These are phyloP conservation scores for Pseudozyma tsukubaensis DNA, from an alignment of 1,284 basidiomycete species.

Conservation along the genomic window DNA sequence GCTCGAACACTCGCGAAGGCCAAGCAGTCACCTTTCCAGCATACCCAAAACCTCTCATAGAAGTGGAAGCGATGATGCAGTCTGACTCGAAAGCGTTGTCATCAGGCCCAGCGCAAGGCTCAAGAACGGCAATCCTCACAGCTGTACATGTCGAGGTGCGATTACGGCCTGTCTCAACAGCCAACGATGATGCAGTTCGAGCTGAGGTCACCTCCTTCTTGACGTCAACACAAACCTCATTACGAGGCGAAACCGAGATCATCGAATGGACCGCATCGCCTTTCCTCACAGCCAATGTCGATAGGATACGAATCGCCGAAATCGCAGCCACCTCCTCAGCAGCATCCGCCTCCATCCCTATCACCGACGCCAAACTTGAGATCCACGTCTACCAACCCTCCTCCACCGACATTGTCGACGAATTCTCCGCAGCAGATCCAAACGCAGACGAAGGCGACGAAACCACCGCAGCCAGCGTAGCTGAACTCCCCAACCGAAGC, in stretches of 20 bases:
- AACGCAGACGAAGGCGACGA: constrained; percentile 73
- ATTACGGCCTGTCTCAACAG: constrained; percentile 25
- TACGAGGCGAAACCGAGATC: constrained; percentile 76
- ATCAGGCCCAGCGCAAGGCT: constrained; percentile 3
- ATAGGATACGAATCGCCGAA: constrained; percentile 81
- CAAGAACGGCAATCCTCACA: constrained; percentile 2
- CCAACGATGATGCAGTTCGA: constrained; percentile 17
- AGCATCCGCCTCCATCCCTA: constrained; percentile 32
- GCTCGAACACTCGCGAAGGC: too few species aligned
- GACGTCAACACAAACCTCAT: constrained; percentile 64
- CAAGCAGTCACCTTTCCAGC: too few species aligned
- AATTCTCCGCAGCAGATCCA: constrained; percentile 75
- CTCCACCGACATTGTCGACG: constrained; percentile 78
- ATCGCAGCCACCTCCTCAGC: constrained; percentile 7
- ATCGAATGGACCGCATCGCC: constrained; percentile 75
- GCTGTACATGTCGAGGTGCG: constrained; percentile 44
- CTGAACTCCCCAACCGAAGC: constrained; percentile 81
- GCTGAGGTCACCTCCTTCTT: constrained; percentile 18
- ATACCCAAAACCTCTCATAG: background rate
- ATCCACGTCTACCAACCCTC: constrained; percentile 89
- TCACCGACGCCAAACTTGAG: constrained; percentile 34
- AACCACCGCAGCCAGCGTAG: constrained; percentile 85
- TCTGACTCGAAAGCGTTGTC: constrained; percentile 7
- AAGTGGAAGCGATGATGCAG: constrained; percentile 12
- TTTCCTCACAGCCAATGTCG: constrained; percentile 79